Evolutionary conservation across 139 green algal species (phyloP).

Genomic region (Coelastrella sp.): DNA sequence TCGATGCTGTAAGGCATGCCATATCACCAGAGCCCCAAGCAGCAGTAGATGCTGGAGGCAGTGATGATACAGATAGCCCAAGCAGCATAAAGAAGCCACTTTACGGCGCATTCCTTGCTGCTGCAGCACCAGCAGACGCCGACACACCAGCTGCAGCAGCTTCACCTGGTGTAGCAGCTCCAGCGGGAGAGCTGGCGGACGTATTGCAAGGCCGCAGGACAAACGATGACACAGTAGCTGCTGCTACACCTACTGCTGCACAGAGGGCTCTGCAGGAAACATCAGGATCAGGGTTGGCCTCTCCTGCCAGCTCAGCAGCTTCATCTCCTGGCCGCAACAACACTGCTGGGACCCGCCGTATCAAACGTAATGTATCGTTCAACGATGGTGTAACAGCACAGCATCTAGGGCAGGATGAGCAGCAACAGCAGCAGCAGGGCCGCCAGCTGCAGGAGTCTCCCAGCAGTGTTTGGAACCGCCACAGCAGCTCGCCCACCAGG

Average conservation of each 20-base stretch:
- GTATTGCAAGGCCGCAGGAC: background rate
- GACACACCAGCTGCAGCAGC: conserved; percentile 7
- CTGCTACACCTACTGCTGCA: no score
- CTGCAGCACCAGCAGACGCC: background rate
- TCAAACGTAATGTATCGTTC: background rate
- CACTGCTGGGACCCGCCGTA: background rate
- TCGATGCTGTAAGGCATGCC: background rate
- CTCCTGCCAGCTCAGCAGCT: no score
- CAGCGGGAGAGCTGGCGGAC: no score
- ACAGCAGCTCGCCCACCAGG: background rate
- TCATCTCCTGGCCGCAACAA: no score
- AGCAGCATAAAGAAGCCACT: conserved; percentile 21
- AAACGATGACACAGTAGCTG: no score
- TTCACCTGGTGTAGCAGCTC: background rate
- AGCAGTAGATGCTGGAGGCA: conserved; percentile 2
- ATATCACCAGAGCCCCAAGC: background rate
- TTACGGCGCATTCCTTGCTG: conserved; percentile 9
- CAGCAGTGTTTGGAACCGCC: background rate
- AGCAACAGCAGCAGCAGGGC: conserved; percentile 19
- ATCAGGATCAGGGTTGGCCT: no score
- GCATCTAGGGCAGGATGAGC: background rate
- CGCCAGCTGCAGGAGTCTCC: background rate
- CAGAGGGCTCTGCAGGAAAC: no score
- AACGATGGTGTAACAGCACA: background rate
- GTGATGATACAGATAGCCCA: background rate